These are phyloP conservation scores for Exsudoporus floridanus DNA, from an alignment of 1,284 basidiomycete species.

Conservation along the genomic window DNA sequence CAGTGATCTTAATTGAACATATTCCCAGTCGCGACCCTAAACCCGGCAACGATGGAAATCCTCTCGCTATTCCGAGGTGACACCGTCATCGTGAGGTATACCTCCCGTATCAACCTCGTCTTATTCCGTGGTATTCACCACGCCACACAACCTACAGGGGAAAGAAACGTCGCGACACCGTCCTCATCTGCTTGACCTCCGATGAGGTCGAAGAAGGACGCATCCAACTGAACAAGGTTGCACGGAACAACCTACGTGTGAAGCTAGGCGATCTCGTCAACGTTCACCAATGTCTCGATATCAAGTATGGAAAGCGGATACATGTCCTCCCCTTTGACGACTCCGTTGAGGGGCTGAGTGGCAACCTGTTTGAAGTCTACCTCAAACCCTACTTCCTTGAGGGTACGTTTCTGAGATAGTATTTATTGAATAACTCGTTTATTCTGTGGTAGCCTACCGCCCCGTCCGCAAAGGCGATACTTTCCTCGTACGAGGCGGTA, in stretches of 20 bases:
- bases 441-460: conserved; percentile 70
- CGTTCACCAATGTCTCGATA: conserved; percentile 95
- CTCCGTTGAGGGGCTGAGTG: conserved; percentile 95
- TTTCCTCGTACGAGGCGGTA: conserved; percentile 97
- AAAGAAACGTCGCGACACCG: conserved; percentile 94
- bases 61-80: conserved; percentile 95
- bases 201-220: conserved; percentile 98
- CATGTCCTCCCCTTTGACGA: conserved; percentile 98
- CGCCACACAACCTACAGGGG: conserved; percentile 51
- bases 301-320: conserved; percentile 99
- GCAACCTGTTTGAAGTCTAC: conserved; percentile 99
- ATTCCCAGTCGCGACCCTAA: conserved; percentile 80
- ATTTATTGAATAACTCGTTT: conserved; percentile 1
- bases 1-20: conserved; percentile 2
- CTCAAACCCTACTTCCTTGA: conserved; percentile 99
- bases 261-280: conserved; percentile 97
- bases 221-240: conserved; percentile 99
- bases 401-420: conserved; percentile 44
- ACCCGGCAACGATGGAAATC: conserved; percentile 95
- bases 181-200: conserved; percentile 92
- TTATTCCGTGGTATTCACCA: conserved; percentile 1
- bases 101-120: conserved; percentile 4
- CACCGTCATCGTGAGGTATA: conserved; percentile 86
- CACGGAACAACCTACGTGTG: conserved; percentile 96
- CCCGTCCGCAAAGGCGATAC: conserved; percentile 96